Percentiles rank a stretch among this genome's conserved stretches.
Conservation (phyloP, 1,139 yeast species). For the Suhomyces anneliseae region DNA sequence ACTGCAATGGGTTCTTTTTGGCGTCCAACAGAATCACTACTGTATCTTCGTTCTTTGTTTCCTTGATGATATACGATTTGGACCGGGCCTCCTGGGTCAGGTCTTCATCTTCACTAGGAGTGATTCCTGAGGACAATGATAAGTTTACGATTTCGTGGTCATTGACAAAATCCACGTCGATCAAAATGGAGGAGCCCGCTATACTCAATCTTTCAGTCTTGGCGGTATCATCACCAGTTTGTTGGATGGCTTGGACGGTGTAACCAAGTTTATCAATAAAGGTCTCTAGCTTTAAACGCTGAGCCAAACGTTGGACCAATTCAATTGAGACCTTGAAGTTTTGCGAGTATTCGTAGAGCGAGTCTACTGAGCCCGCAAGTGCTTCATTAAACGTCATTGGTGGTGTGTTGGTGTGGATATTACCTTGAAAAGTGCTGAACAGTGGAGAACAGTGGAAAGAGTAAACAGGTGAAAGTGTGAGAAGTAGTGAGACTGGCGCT, state of each 20-base stretch:
- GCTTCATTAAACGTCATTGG: slow-evolving; percentile 20
- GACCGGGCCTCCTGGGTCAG: background rate
- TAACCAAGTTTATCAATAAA: slow-evolving; percentile 42
- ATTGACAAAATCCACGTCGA: slow-evolving; percentile 43
- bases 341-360: slow-evolving; percentile 34
- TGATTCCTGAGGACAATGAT: slow-evolving; percentile 29
- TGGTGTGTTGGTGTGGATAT: background rate
- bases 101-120: slow-evolving; percentile 2
- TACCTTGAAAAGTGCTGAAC: background rate
- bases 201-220: slow-evolving; percentile 37
- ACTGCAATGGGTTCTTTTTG: slow-evolving; percentile 7
- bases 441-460: background rate
- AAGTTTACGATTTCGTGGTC: slow-evolving; percentile 29
- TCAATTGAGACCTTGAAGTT: slow-evolving; percentile 39
- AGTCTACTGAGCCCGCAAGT: slow-evolving; percentile 30
- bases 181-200: slow-evolving; percentile 43
- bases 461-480: background rate
- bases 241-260: slow-evolving; percentile 17
- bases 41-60: slow-evolving; percentile 4
- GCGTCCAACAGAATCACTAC: slow-evolving; percentile 5
- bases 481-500: background rate
- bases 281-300: slow-evolving; percentile 43
- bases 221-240: slow-evolving; percentile 20
- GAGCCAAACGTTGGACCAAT: slow-evolving; percentile 41
- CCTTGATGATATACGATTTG: slow-evolving; percentile 2